phyloP scores from a whole-genome alignment of 805 yeast species.

The Cyberlindnera amylophila region DNA sequence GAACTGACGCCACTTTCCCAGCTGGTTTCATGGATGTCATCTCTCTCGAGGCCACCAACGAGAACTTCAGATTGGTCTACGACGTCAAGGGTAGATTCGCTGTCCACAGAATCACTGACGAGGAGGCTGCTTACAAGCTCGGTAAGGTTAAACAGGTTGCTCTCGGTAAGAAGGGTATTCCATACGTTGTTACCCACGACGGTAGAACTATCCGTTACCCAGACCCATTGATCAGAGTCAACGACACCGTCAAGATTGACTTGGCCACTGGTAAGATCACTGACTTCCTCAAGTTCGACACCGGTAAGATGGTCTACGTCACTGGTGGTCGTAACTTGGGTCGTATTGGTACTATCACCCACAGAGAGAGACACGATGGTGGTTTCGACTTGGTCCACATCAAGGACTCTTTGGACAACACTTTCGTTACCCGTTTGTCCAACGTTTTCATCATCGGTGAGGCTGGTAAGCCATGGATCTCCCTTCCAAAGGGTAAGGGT shows the following conservation, averaged over 20 bases:
- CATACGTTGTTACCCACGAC: slow-evolving; percentile 98
- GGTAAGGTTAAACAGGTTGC: slow-evolving; percentile 98
- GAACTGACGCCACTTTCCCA: slow-evolving; percentile 99
- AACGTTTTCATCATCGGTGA: slow-evolving; percentile 96
- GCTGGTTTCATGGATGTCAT: slow-evolving; percentile 99
- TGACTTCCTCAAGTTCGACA: slow-evolving; percentile 86
- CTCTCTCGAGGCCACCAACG: slow-evolving; percentile 95
- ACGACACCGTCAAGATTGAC: slow-evolving; percentile 97
- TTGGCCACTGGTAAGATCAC: slow-evolving; percentile 92
- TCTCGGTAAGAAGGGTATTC: slow-evolving; percentile 97
- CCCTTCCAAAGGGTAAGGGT: slow-evolving; percentile 99
- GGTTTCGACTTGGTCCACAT: slow-evolving; percentile 97
- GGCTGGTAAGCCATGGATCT: slow-evolving; percentile 89
- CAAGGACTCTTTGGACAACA: slow-evolving; percentile 92
- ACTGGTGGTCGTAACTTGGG: slow-evolving; percentile 99
- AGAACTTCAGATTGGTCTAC: slow-evolving; percentile 98
- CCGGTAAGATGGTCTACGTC: slow-evolving; percentile 88
- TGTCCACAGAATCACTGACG: slow-evolving; percentile 98
- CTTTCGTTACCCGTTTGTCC: slow-evolving; percentile 89
- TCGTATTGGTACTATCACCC: slow-evolving; percentile 92
- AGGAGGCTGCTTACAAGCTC: slow-evolving; percentile 97
- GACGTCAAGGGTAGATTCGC: slow-evolving; percentile 99
- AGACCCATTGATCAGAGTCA: slow-evolving; percentile 93
- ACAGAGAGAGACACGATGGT: slow-evolving; percentile 98
- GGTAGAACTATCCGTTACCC: slow-evolving; percentile 99